Evolutionary conservation across 2,329 filamentous ascomycete genomes (phyloP), one percentile per base, ranked within the genome.

Genomic region (Xylariaceae sp.): DNA sequence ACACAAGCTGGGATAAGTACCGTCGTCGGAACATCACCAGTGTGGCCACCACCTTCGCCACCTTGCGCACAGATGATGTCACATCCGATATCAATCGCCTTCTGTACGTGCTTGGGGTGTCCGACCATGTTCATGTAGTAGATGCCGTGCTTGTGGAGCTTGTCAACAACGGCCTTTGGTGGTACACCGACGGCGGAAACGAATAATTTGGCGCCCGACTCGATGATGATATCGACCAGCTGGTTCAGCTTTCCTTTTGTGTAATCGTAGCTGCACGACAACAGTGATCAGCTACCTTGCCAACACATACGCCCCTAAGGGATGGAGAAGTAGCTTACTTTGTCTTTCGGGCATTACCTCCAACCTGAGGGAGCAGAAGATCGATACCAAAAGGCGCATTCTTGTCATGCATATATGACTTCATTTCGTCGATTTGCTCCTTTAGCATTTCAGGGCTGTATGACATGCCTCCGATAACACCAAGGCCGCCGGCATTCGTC

Each of bases 41-140:
- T 96, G 76, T 96, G 90, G 54, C 93, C 93, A 64, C 93, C 93
- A 51, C 93, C 93, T 73, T 98, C 93, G 57, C 93, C 91, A 64
- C 93, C 93, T 73, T 98, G 93, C 39, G 93, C 93, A 74, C 91
- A 97, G 73, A 98, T 97, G 59, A 98, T 86, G 69, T 98, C 93
- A 56, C 83, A 88, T 52, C 90, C 93, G 44, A 90, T 79, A 38
- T 91, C 89, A 49, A 98, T 78, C 68, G 89, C 94, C 78, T 97
- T 98, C 71, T 89, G 79, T 50, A 95, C 91, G 73, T 98, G 93
- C 83, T 98, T 98, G 62, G 93, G 91, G 78, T 98, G 93, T 54
- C 93, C 93, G 64, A 98, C 90, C 93, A 98, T 98, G 83, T 98
- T 98, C 93, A 97, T 97, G 78, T 94, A 95, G 54, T 95, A 78